Conservation (phyloP, 164 flowering plant species). For the Cinnamomum micranthum region DNA sequence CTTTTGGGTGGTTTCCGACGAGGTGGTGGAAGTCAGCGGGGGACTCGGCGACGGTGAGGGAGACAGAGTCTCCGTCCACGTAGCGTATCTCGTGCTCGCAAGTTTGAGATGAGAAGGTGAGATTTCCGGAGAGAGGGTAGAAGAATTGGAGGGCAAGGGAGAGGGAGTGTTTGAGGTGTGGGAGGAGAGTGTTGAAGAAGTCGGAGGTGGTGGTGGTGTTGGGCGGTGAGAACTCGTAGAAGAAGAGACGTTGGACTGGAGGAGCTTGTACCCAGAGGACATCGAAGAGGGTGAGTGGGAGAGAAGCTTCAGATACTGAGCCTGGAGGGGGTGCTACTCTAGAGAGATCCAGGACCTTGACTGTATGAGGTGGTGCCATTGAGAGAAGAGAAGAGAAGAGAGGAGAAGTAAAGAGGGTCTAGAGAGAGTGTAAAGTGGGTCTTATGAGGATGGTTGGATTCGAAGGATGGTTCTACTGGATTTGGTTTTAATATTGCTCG, state of each 20-base stretch:
- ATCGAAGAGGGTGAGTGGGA: conserved; percentile 16
- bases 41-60: conserved; percentile 19
- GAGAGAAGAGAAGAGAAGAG: neutral
- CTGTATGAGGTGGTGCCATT: neutral
- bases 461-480: too few relatives aligned
- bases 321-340: neutral
- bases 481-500: too few relatives aligned
- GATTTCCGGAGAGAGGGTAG: conserved; percentile 36
- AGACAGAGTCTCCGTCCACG: conserved; percentile 30
- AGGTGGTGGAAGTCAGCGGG: conserved; percentile 8
- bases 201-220: conserved; percentile 13
- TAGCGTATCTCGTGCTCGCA: conserved; percentile 21
- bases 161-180: too few relatives aligned
- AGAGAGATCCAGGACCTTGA: neutral
- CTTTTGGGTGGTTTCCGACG: neutral
- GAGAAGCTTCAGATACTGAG: neutral
- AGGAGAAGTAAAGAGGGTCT: too few relatives aligned
- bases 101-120: conserved; percentile 21
- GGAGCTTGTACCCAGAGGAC: neutral
- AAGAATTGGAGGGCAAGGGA: too few relatives aligned
- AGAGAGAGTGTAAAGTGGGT: too few relatives aligned
- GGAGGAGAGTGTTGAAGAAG: too few relatives aligned
- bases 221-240: conserved; percentile 26
- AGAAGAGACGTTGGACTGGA: conserved; percentile 11
- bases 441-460: too few relatives aligned